Percentiles rank a stretch among this genome's conserved stretches.
phyloP scores from a whole-genome alignment of 805 yeast genomes.

The Priceomyces carsonii region DNA sequence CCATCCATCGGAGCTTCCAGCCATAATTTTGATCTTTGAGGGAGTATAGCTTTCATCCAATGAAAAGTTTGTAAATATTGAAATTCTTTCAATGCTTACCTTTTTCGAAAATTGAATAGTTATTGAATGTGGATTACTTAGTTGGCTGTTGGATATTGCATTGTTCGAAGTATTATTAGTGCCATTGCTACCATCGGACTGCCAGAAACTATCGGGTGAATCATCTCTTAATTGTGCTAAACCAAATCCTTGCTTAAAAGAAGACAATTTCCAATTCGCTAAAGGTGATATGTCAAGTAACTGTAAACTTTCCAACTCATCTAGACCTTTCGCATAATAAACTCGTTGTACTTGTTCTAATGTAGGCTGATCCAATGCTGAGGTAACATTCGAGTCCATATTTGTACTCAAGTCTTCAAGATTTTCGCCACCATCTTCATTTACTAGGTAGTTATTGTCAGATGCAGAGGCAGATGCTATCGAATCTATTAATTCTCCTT shows the following conservation, averaged over 20 bases:
- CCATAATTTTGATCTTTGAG: slow-evolving; percentile 56
- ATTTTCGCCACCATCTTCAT: slow-evolving; percentile 13
- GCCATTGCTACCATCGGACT: slow-evolving; percentile 75
- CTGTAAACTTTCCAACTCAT: slow-evolving; percentile 57
- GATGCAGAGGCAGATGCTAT: slow-evolving; percentile 19
- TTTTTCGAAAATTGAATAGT: slow-evolving; percentile 78
- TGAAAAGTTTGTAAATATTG: slow-evolving; percentile 67
- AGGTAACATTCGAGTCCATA: slow-evolving; percentile 11
- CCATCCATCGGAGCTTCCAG: slow-evolving; percentile 76
- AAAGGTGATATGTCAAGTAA: slow-evolving; percentile 74
- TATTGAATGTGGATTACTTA: slow-evolving; percentile 76
- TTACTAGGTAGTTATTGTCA: slow-evolving; percentile 6
- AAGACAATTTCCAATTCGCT: slow-evolving; percentile 84
- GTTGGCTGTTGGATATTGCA: slow-evolving; percentile 30
- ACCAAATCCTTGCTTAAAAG: slow-evolving; percentile 72
- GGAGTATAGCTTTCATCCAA: slow-evolving; percentile 96
- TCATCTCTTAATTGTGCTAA: slow-evolving; percentile 72
- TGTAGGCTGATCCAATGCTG: slow-evolving; percentile 31
- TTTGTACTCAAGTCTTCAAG: slow-evolving; percentile 12
- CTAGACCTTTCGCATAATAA: slow-evolving; percentile 48
- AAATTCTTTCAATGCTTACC: slow-evolving; percentile 66
- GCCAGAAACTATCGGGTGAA: slow-evolving; percentile 81
- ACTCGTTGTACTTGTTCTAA: slow-evolving; percentile 42
- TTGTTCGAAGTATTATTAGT: slow-evolving; percentile 17
- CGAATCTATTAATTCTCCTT: slow-evolving; percentile 30